Percentiles rank a stretch among this genome's conserved stretches.
These are phyloP conservation scores for Sanghuangporus sanghuang DNA, from an alignment of 1,284 basidiomycete genomes.

Conservation along the genomic window DNA sequence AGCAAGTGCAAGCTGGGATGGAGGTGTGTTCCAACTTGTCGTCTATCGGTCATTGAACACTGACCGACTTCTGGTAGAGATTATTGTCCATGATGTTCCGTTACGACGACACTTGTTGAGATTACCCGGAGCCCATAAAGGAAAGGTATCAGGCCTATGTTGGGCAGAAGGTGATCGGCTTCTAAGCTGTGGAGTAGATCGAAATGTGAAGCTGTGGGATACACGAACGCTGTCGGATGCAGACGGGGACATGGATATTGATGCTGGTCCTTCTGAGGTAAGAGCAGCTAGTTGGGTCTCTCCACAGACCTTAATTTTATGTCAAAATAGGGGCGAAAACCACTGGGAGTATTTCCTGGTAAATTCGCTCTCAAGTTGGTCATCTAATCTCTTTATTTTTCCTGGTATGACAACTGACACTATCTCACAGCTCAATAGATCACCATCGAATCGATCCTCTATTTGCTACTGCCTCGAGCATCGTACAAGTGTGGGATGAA, in stretches of 20 bases:
- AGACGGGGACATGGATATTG: conserved; percentile 25
- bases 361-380: conserved; percentile 85
- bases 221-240: conserved; percentile 25
- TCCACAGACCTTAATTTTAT: not conserved
- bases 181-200: conserved; percentile 89
- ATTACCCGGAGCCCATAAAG: conserved; percentile 82
- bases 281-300: not conserved
- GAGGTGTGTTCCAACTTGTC: conserved; percentile 55
- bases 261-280: conserved; percentile 32
- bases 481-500: conserved; percentile 98
- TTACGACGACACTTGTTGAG: conserved; percentile 62
- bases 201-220: conserved; percentile 90
- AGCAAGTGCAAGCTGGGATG: conserved; percentile 95
- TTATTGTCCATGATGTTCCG: conserved; percentile 86
- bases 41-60: not conserved
- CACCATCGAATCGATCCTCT: conserved; percentile 85
- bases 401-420: conserved; percentile 14
- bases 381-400: not conserved
- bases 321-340: conserved; percentile 42
- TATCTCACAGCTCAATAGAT: conserved; percentile 72
- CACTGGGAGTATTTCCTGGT: conserved; percentile 71
- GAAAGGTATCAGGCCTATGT: conserved; percentile 86
- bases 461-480: conserved; percentile 92
- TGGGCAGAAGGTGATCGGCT: conserved; percentile 68
- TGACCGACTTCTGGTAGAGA: conserved; percentile 40